Evolutionary conservation across 2,329 filamentous ascomycete genomes (phyloP).

Genomic region (Hyphodiscus sp.): DNA sequence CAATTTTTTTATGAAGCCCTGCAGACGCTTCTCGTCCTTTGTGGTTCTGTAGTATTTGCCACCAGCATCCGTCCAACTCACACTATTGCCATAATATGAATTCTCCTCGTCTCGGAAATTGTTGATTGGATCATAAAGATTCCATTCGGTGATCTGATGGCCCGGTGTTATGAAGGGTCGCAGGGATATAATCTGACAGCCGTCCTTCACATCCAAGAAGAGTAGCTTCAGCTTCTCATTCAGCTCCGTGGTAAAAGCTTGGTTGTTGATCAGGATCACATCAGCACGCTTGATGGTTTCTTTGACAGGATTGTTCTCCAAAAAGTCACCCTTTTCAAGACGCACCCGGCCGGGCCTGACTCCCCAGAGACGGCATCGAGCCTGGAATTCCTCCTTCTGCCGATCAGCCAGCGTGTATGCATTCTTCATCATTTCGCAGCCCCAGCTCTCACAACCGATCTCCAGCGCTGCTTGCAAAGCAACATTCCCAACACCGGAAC

Average conservation of each 20-base stretch:
- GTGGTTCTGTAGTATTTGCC: slow-evolving; percentile 63
- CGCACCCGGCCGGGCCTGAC: slow-evolving; percentile 72
- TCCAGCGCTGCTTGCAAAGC: slow-evolving; percentile 90
- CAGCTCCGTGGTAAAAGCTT: slow-evolving; percentile 82
- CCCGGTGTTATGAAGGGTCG: slow-evolving; percentile 83
- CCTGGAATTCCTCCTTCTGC: slow-evolving; percentile 75
- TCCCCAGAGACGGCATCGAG: slow-evolving; percentile 87
- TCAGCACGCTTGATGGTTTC: slow-evolving; percentile 76
- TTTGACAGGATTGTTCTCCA: slow-evolving; percentile 63
- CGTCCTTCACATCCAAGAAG: slow-evolving; percentile 88
- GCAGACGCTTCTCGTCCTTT: neutral
- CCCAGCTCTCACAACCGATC: slow-evolving; percentile 90
- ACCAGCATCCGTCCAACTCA: slow-evolving; percentile 84
- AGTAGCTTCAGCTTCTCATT: slow-evolving; percentile 82
- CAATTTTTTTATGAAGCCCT: slow-evolving; percentile 4
- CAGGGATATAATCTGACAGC: slow-evolving; percentile 83
- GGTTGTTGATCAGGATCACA: slow-evolving; percentile 97
- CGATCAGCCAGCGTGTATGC: slow-evolving; percentile 74
- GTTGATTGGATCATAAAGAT: slow-evolving; percentile 73
- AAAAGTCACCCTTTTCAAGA: slow-evolving; percentile 79
- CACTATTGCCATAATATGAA: slow-evolving; percentile 60
- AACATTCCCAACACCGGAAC: slow-evolving; percentile 93
- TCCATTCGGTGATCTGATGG: slow-evolving; percentile 66
- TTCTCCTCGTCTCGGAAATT: slow-evolving; percentile 69
- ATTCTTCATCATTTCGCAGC: slow-evolving; percentile 93